These are phyloP conservation scores for Boletus vinaceobasis DNA, from an alignment of 768 basidiomycete species.

Conservation along the genomic window DNA sequence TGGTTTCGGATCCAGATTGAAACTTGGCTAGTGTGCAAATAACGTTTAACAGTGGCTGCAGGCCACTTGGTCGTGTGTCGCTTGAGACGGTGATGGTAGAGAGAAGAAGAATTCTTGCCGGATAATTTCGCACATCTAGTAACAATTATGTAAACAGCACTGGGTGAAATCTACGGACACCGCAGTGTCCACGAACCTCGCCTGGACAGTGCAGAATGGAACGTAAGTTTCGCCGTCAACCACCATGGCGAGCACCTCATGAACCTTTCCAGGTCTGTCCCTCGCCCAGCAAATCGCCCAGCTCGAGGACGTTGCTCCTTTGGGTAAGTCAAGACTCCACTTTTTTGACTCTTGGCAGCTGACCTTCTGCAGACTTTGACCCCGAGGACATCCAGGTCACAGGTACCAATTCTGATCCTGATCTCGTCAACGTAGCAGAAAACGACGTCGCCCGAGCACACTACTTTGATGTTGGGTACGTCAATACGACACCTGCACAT, in stretches of 20 bases:
- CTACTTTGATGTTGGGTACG: conserved; percentile 81
- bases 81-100: conserved; percentile 33
- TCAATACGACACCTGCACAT: conserved; percentile 21
- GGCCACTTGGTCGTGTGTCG: conserved; percentile 30
- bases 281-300: conserved; percentile 80
- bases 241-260: conserved; percentile 3
- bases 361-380: conserved; percentile 55
- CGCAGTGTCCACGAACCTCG: neutral
- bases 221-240: conserved; percentile 21
- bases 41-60: conserved; percentile 22
- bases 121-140: conserved; percentile 21
- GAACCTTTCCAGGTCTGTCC: conserved; percentile 41
- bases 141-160: conserved; percentile 33
- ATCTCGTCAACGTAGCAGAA: conserved; percentile 30
- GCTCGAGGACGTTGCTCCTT: conserved; percentile 67
- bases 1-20: conserved; percentile 36
- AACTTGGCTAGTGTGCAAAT: conserved; percentile 15
- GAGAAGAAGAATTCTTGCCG: conserved; percentile 18
- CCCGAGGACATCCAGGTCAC: conserved; percentile 60
- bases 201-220: conserved; percentile 17
- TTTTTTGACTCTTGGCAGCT: conserved; percentile 3
- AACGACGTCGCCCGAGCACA: conserved; percentile 57
- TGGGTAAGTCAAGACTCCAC: conserved; percentile 45
- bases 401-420: conserved; percentile 39
- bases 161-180: conserved; percentile 3